Base-by-base conservation (phyloP, 2,329 filamentous ascomycete species). In the Aspergillus chevalieri region DNA sequence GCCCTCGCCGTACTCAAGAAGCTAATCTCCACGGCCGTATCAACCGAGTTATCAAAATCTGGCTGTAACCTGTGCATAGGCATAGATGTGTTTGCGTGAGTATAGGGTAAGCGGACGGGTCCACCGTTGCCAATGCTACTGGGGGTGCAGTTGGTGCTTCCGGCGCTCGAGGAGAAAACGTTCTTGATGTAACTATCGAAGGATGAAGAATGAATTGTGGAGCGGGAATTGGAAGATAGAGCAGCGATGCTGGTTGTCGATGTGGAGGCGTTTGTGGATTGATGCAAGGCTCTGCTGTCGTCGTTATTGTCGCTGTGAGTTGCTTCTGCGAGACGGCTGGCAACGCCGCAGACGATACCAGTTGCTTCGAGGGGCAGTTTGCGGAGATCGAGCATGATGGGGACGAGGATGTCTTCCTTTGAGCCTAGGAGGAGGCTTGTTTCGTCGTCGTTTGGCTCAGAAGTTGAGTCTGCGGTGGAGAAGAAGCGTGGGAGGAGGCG, bases 281-380 rank as follows among this genome's bases (percentile, higher is more conserved):
- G 34, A 14, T 36, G 7, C n/a, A n/a, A 4, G 34, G 34, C 22
- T 15, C 38, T 21, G 26, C 44, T 47, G 44, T 61, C 62, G 15
- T 56, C 62, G 15, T 56, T 65, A 52, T 74, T 72, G 30, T 67
- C 65, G 58, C 73, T 73, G 48, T 76, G 70, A 67, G 89, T 84
- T 43, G 87, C 87, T 45, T 87, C 82, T 1, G 90, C 86, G 24
- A 97, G 76, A 48, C 84, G 80, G 22, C 90, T 89, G 0, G 92
- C 91, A 2, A 98, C 89, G 24, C 93, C 92, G 58, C 91, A 96
- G 3, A 98, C 89, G 50, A 98, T 96, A 19, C 92, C 92, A 0
- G 91, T 95, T 6, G 89, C 90, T 67, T 95, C 89, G 39, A 92
- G 78, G 0, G 92, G 88, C 38, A 97, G 74, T 39, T 82, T 83